Evolutionary conservation across 176 grass and related monocot species (phyloP), one percentile per base, ranked within the genome.

Genomic region (Poa pratensis): DNA sequence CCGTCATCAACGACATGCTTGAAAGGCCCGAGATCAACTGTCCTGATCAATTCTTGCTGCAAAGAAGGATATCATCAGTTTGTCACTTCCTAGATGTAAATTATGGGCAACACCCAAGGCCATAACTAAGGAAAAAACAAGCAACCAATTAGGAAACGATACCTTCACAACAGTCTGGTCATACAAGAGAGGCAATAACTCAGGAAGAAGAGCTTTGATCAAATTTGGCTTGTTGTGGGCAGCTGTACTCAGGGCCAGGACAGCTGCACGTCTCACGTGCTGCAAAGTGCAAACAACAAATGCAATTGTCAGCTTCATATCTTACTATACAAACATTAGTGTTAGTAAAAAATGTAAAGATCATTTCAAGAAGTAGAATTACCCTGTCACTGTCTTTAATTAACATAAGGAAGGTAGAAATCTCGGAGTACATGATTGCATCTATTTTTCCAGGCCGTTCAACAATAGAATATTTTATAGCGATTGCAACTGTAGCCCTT

Each of bases 41-140:
- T 75, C 71, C 71, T 75, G 71, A 75, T 75, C 71, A 75, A 75
- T 51, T 75, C 71, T 51, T 50, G 45, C 71, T 75, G 71, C 46
- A 75, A 51, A 75, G 24, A 75, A 75, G 24, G 24, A 75, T 19
- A 75, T 20, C 65, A 39, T 68, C 32, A 68, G 26, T 30, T 64
- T 46, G 13, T 74, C 49, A 49, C 45, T 30, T 75, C 71, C 71
- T 50, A 74, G 71, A 15, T 73, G 69, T 48, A 73, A 72, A 48
- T 46, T 27, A 26, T 73, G 49, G 15, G 24, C 23, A 75, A 75
- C 24, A 49, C 1, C 8, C 24, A 16, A 49, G 43, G 16, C 7
- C 45, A 75, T 51, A 51, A 50, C 3, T 18, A 73, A 26, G 23
- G 22, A 9, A 48, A n/a, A 26, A 73, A 73, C 1, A 24, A 26